Conservation (phyloP, 2,329 filamentous ascomycete genomes). For the Arachnomyces sp. region DNA sequence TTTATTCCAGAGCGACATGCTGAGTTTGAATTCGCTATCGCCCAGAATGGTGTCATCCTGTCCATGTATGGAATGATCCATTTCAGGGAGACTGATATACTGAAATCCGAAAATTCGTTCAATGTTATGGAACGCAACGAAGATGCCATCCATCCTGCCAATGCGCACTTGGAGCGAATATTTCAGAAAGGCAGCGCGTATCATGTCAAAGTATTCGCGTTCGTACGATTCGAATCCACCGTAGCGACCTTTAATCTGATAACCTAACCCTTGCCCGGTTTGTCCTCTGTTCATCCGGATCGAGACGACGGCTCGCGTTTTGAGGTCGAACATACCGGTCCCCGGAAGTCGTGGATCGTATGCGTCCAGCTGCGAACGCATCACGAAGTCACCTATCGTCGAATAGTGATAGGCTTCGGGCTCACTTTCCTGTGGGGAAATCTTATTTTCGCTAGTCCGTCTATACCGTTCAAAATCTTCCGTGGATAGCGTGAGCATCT, state of each 20-base stretch:
- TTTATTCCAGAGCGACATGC: slow-evolving; percentile 70
- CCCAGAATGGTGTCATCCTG: slow-evolving; percentile 60
- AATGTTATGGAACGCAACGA: slow-evolving; percentile 92
- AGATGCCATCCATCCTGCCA: slow-evolving; percentile 97
- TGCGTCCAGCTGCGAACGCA: slow-evolving; percentile 92
- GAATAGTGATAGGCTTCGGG: slow-evolving; percentile 84
- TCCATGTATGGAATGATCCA: slow-evolving; percentile 87
- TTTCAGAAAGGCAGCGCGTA: slow-evolving; percentile 86
- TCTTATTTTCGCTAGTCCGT: slow-evolving; percentile 57
- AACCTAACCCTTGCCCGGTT: slow-evolving; percentile 69
- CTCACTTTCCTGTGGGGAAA: slow-evolving; percentile 57
- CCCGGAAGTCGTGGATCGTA: slow-evolving; percentile 79
- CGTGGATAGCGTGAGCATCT: slow-evolving; percentile 75
- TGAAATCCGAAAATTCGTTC: slow-evolving; percentile 96
- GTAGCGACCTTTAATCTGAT: slow-evolving; percentile 70
- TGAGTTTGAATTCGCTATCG: slow-evolving; percentile 77
- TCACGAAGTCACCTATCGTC: slow-evolving; percentile 75
- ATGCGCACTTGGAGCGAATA: slow-evolving; percentile 95
- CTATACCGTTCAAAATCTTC: slow-evolving; percentile 82
- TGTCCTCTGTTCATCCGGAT: slow-evolving; percentile 78
- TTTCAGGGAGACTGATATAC: slow-evolving; percentile 77
- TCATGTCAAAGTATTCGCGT: slow-evolving; percentile 95
- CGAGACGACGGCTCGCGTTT: slow-evolving; percentile 84
- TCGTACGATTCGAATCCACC: slow-evolving; percentile 89
- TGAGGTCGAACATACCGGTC: slow-evolving; percentile 90